Evolutionary conservation across 2,329 filamentous ascomycete species (phyloP), one percentile per base, ranked within the genome.

Genomic region (Colletotrichum neosansevieriae): DNA sequence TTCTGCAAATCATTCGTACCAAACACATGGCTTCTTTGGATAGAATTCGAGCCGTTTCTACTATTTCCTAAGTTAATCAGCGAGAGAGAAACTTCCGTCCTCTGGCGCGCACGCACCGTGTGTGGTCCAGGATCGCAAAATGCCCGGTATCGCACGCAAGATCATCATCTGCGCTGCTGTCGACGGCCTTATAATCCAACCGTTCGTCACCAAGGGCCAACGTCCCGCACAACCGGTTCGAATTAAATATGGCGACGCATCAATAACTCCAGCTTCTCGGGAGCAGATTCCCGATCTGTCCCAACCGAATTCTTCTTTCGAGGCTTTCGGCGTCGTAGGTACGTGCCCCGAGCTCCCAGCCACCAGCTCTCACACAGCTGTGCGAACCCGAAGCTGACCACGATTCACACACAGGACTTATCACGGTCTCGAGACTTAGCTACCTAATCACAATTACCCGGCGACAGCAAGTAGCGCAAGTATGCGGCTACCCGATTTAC

Each of bases 401-500:
- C 53, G 10, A 10, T 68, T 73, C 72, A 56, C 29, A 60, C 34
- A 15, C 71, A 98, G 95, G 96, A 21, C 82, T 99, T 1, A 87
- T 99, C 50, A 93, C 90, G 40, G 88, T 98, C 68, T 92, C 94
- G 21, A 92, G 90, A 42, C 87, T 91, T 32, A 92, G 90, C 71
- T 98, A 95, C 79, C 87, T 99, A 6, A 88, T 99, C 66, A 91
- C 93, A 11, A 97, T 99, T 74, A 94, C 91, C 21, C 88, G 90
- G 66, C 92, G 95, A 53, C 88, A 97, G 75, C 93, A 97, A 78
- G 94, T 98, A 57, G 96, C 96, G 3, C 91, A 94, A 71, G 89
- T 98, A 57, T 89, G 91, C 71, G 94, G 93, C 6, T 90, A 88
- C 63, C 91, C 94, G 0, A 84, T 98, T 63, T 99, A 97, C 78